A percentile compares a stretch with the other conserved stretches of the same genome.
Conservation (phyloP, 2,329 filamentous ascomycete species). For the Dactylonectria estremocensis region DNA sequence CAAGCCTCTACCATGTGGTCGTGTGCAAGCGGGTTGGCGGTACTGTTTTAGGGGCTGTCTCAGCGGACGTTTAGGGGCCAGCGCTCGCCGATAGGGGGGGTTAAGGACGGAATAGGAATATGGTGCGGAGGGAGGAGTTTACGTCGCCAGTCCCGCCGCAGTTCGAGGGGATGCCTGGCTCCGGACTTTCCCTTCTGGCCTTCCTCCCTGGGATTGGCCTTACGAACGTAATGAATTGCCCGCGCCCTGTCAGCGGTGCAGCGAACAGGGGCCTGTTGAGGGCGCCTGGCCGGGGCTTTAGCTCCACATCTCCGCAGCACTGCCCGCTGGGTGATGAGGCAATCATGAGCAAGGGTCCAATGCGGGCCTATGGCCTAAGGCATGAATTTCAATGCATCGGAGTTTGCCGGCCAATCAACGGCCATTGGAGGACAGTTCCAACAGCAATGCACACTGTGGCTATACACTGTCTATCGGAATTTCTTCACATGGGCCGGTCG, state of each 20-base stretch:
- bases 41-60: conserved; percentile 1
- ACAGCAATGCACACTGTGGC: not conserved
- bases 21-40: too few relatives aligned
- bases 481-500: conserved; percentile 39
- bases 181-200: not conserved
- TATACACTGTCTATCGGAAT: conserved; percentile 40
- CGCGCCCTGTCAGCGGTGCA: too few relatives aligned
- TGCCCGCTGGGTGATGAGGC: conserved; percentile 19
- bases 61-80: not conserved
- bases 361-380: conserved; percentile 17
- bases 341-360: conserved; percentile 6
- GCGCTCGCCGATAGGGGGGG: not conserved
- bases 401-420: conserved; percentile 38
- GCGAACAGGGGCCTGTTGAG: too few relatives aligned
- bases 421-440: conserved; percentile 24
- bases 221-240: not conserved
- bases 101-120: not conserved
- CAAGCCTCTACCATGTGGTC: not conserved
- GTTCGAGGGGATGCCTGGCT: not conserved
- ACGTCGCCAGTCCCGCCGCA: not conserved
- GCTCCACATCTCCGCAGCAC: conserved; percentile 14
- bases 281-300: not conserved
- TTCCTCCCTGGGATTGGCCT: not conserved
- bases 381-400: not conserved
- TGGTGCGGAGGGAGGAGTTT: not conserved